These are phyloP conservation scores for Ophiocordyceps camponoti-floridani DNA, from an alignment of 2,329 filamentous ascomycete species.

Conservation along the genomic window DNA sequence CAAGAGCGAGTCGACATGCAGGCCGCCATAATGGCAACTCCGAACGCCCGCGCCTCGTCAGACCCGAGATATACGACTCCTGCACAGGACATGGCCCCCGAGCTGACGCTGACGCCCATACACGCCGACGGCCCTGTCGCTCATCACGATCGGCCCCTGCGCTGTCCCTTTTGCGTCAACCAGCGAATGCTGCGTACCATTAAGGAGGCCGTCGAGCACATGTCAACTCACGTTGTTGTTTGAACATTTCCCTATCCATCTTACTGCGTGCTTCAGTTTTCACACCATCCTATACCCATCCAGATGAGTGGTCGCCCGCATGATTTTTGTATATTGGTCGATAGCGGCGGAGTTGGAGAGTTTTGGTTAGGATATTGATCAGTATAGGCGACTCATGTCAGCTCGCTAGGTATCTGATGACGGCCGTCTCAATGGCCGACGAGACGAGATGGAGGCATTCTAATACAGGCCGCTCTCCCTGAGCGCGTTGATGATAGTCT, in stretches of 20 bases:
- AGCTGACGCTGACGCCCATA: slow-evolving; percentile 37
- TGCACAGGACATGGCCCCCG: slow-evolving; percentile 16
- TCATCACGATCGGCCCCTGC: slow-evolving; percentile 27
- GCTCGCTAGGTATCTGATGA: not conserved
- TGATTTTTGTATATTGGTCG: not conserved
- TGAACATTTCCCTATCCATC: slow-evolving; percentile 8
- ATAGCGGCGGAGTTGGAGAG: slow-evolving; percentile 1
- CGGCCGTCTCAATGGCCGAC: not conserved
- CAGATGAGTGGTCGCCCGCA: not conserved
- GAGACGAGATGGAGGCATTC: not conserved
- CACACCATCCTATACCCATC: not conserved
- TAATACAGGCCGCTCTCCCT: slow-evolving; percentile 19
- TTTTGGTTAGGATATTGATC: not conserved
- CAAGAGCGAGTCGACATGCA: slow-evolving; percentile 20
- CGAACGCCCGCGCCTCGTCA: slow-evolving; percentile 10
- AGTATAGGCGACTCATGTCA: not conserved
- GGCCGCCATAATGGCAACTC: slow-evolving; percentile 15
- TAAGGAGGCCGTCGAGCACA: slow-evolving; percentile 43
- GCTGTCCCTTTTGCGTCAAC: slow-evolving; percentile 44
- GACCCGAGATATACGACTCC: slow-evolving; percentile 17
- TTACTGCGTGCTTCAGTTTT: not conserved
- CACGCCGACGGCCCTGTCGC: slow-evolving; percentile 28
- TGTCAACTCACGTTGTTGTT: slow-evolving; percentile 43
- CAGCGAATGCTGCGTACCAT: slow-evolving; percentile 41
- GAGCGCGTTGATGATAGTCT: slow-evolving; percentile 24